Base-by-base conservation (phyloP, 805 yeast species). In the Lachancea dasiensis region DNA sequence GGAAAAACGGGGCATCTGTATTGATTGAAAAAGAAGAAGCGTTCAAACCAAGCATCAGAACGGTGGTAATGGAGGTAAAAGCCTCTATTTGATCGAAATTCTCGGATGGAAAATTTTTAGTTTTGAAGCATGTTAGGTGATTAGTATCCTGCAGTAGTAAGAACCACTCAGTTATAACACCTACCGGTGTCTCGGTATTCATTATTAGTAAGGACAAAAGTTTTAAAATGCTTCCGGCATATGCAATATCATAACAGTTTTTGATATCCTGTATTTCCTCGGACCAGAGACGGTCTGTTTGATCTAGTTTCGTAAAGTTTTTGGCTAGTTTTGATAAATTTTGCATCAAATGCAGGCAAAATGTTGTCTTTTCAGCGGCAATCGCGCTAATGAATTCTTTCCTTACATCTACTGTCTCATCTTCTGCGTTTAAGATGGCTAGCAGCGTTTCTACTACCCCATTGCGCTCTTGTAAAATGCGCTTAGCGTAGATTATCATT, bases 11-110 rank as follows among this genome's bases (percentile, higher is more conserved):
- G 1, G 64, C 41, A 1, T 59, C 49, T 25, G 65, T 58, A 20
- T 64, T 59, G 15, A 72, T 53, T 1, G 69, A 53, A 13, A 70
- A 73, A 35, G 61, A 64, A 23, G 72, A 65, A 25, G 70, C 67
- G 29, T 77, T 73, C 41, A 81, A 60, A 36, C 84, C 86, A 17
- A 83, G 51, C 26, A 80, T 56, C 19, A 75, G 51, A 7, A 82
- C 48, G 3, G 80, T 67, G 1, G 72, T 61, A 2, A 76, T 52
- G 1, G 81, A 70, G 3, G 65, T 47, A 13, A 80, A 60, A 1
- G 73, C 65, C 44, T 71, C 69, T 3, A 79, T 56, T 47, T 36
- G 62, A 4, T 50, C 34, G 16, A 38, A 51, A 8, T 51, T 31
- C 18, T 55, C 48, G 1, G 22, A 16, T 1, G 51, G 39, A 2